Evolutionary conservation across 768 basidiomycete genomes (phyloP), one percentile per base, ranked within the genome.

Genomic region (Mycena kentingensis): DNA sequence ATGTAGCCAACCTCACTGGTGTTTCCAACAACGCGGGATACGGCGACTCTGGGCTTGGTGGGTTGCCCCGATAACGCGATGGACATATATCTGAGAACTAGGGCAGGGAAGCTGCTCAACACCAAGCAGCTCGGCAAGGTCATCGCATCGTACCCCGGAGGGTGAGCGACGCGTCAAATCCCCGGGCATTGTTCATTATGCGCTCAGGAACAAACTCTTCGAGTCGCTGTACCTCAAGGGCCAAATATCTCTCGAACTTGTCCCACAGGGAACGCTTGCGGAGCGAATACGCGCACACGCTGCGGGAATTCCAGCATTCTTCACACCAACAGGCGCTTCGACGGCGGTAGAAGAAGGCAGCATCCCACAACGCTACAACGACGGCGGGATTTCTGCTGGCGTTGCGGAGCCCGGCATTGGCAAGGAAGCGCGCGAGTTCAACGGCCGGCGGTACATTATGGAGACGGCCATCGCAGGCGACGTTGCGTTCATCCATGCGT

Each of bases 301-400:
- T 8, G 89, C 91, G 11, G 93, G 93, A 45, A 92, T 93, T 54
- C 93, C 93, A 16, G 92, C 88, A n/a, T 93, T 97, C 76, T 95
- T 77, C 70, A 96, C 91, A 5, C 93, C 93, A 15, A 93, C 93
- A 0, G 93, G 94, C 15, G 90, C 90, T 7, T 81, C 80, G 19
- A 94, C 92, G 18, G 90, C 90, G 2, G 81, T 93, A 3, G 89
- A 94, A 67, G 73, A 83, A 41, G 92, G 92, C 2, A 68, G 78
- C 3, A 90, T 94, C 62, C 88, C 92, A 24, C 79, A 87, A 59
- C 80, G 85, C 21, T 93, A 91, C 68, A 86, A 88, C 44, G 75
- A 81, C 21, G 89, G 88, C 18, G 90, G 90, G n/a, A 77, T 83
- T 48, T 71, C 77, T 19, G 78, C 80, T 4, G 88, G 90, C 31